A percentile compares a stretch with the other conserved stretches of the same genome.
phyloP scores from a whole-genome alignment of 208 protist species.

The Naegleria gruberi region DNA sequence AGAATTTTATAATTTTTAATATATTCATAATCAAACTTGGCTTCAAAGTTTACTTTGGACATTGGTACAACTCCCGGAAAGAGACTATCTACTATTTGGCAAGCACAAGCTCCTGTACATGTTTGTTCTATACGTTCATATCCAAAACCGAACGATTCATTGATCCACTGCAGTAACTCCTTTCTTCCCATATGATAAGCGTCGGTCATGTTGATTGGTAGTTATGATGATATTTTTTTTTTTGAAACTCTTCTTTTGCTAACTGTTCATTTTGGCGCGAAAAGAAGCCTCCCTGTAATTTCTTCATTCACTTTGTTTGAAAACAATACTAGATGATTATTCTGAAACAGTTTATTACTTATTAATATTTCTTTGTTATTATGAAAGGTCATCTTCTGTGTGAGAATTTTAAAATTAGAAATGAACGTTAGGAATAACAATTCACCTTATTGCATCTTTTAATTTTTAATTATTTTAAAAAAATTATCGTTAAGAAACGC shows the following conservation, averaged over 20 bases:
- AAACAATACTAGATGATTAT: too few relatives aligned
- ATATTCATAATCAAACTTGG: constrained; percentile 89
- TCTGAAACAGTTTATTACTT: too few relatives aligned
- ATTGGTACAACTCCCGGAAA: constrained; percentile 66
- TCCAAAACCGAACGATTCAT: constrained; percentile 19
- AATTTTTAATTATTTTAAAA: too few relatives aligned
- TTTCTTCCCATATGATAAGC: constrained; percentile 7
- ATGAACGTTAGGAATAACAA: too few relatives aligned
- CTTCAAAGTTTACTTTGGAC: constrained; percentile 67
- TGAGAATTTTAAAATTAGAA: too few relatives aligned
- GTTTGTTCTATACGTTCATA: constrained; percentile 66
- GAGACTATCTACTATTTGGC: constrained; percentile 79
- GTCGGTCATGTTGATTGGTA: neutral
- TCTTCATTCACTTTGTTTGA: too few relatives aligned
- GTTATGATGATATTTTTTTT: neutral
- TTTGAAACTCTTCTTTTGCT: neutral
- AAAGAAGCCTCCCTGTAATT: too few relatives aligned
- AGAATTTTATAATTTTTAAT: constrained; percentile 89
- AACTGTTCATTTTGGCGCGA: neutral
- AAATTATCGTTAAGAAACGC: too few relatives aligned
- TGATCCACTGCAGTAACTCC: constrained; percentile 1
- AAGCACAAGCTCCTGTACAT: constrained; percentile 73
- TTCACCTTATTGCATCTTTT: too few relatives aligned
- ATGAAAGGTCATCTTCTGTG: too few relatives aligned
- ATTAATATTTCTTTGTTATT: too few relatives aligned